phyloP scores from a whole-genome alignment of 768 basidiomycete species.

The Neoboletus brunneissimus region DNA sequence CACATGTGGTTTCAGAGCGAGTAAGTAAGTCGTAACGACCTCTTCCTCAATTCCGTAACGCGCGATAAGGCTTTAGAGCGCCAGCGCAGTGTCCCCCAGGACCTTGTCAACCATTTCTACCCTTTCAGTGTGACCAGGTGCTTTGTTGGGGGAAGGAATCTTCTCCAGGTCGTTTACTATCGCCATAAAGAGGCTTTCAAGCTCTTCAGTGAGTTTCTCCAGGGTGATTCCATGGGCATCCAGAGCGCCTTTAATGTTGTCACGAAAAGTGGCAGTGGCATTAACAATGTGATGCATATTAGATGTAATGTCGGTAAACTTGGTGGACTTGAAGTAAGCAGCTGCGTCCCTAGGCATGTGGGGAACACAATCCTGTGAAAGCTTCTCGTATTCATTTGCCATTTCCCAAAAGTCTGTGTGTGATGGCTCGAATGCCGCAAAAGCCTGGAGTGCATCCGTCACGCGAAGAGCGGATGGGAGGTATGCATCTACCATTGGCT shows the following conservation, averaged over 20 bases:
- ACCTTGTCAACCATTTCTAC: conserved; percentile 2
- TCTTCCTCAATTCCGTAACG: conserved; percentile 9
- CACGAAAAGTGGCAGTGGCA: conserved; percentile 10
- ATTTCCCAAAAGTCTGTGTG: conserved; percentile 14
- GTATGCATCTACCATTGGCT: no score
- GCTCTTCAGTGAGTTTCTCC: conserved; percentile 6
- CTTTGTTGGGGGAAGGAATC: background rate
- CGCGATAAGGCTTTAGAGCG: background rate
- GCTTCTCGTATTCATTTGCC: background rate
- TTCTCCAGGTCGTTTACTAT: no score
- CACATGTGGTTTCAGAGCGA: conserved; percentile 4
- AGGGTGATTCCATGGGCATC: conserved; percentile 5
- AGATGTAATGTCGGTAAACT: background rate
- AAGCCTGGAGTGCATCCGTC: no score
- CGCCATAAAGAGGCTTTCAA: conserved; percentile 8
- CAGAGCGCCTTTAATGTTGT: conserved; percentile 3
- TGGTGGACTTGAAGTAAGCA: background rate
- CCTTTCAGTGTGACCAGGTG: conserved; percentile 4
- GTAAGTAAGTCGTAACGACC: background rate
- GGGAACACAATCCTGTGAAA: conserved; percentile 1
- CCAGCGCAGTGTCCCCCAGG: background rate
- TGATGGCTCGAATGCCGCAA: background rate
- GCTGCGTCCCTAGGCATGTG: conserved; percentile 4
- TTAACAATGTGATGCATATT: conserved; percentile 11
- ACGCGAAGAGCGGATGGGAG: no score